Evolutionary conservation across 257 asterid genomes (phyloP).

Genomic region (Ehretia macrophylla): DNA sequence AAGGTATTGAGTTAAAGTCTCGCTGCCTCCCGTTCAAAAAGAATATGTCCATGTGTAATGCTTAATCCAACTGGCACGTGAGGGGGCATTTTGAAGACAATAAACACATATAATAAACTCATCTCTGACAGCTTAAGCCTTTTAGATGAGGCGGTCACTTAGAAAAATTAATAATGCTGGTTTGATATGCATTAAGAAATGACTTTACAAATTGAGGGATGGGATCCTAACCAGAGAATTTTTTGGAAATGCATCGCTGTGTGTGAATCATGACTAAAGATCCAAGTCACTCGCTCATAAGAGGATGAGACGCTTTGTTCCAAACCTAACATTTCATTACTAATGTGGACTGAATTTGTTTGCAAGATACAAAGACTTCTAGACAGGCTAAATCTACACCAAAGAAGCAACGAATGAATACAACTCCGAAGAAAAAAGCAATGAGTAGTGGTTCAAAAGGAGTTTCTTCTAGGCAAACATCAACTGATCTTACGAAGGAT

Average conservation of each 20-base stretch:
- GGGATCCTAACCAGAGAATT: background rate
- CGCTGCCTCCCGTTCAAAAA: too few species aligned
- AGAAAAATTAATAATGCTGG: too few species aligned
- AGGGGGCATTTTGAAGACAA: too few species aligned
- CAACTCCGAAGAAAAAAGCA: constrained; percentile 51
- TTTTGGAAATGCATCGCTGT: background rate
- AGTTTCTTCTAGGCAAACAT: constrained; percentile 31
- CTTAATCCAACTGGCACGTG: too few species aligned
- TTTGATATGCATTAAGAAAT: too few species aligned
- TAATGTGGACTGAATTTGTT: constrained; percentile 11
- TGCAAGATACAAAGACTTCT: constrained; percentile 58
- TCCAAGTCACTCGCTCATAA: background rate
- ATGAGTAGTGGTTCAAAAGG: constrained; percentile 37
- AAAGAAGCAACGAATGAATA: constrained; percentile 38
- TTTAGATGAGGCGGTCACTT: too few species aligned
- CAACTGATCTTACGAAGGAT: constrained; percentile 43
- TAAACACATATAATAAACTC: too few species aligned
- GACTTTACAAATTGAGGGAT: too few species aligned
- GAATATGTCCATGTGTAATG: too few species aligned
- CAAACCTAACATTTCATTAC: constrained; percentile 6
- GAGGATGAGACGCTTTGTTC: background rate
- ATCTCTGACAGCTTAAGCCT: too few species aligned
- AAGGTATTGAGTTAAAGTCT: too few species aligned
- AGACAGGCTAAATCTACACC: constrained; percentile 56
- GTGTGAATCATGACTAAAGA: background rate